phyloP scores from a whole-genome alignment of 768 basidiomycete species.

The Lentinula edodes region DNA sequence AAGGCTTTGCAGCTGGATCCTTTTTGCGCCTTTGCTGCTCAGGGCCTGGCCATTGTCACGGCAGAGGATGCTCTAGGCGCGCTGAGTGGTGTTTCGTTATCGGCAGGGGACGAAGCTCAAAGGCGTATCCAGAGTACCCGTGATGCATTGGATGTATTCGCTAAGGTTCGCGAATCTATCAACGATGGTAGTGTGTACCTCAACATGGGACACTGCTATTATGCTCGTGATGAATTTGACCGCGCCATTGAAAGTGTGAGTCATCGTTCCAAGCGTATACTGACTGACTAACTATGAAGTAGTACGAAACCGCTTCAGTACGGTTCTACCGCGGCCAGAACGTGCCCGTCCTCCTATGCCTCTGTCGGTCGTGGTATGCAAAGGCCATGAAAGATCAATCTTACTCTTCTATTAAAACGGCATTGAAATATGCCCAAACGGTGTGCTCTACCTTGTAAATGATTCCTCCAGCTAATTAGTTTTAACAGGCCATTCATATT shows the following conservation, averaged over 20 bases:
- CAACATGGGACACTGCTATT: constrained; percentile 97
- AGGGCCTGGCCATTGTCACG: constrained; percentile 89
- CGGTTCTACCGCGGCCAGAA: constrained; percentile 74
- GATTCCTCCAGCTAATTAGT: constrained; percentile 2
- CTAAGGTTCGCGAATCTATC: constrained; percentile 84
- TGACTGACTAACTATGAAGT: neutral
- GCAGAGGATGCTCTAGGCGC: constrained; percentile 87
- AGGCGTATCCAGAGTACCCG: constrained; percentile 68
- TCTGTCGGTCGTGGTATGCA: constrained; percentile 91
- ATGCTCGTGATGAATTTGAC: constrained; percentile 89
- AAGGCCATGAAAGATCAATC: constrained; percentile 90
- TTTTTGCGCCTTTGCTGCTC: constrained; percentile 86
- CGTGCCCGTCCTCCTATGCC: constrained; percentile 71
- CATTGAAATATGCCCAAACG: constrained; percentile 76
- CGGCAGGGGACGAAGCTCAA: constrained; percentile 55
- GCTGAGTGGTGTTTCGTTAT: constrained; percentile 45
- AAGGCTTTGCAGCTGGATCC: constrained; percentile 85
- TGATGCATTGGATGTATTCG: constrained; percentile 86
- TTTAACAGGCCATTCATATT: constrained; percentile 68
- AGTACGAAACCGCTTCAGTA: constrained; percentile 92
- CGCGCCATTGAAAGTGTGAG: constrained; percentile 92
- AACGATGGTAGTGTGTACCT: constrained; percentile 81
- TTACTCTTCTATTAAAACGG: constrained; percentile 75
- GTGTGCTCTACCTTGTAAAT: constrained; percentile 30
- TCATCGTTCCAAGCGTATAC: constrained; percentile 9